These are phyloP conservation scores for Venturiaceae sp. DNA, from an alignment of 2,329 filamentous ascomycete species.

Conservation along the genomic window DNA sequence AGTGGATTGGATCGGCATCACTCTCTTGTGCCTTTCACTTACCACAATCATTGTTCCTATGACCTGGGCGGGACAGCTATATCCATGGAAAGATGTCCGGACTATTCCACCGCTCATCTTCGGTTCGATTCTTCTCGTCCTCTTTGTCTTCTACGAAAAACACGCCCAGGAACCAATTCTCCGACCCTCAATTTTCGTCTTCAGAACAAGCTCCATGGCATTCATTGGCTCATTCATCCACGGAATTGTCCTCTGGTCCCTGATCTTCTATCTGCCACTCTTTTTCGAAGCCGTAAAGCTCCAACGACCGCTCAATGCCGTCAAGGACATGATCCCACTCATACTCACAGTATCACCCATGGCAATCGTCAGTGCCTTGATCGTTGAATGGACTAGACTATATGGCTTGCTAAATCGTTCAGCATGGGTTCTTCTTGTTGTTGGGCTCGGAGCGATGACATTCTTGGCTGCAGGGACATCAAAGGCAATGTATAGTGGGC, in stretches of 20 bases:
- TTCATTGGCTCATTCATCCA: background rate
- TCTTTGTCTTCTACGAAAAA: background rate
- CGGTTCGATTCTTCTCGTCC: background rate
- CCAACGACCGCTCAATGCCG: background rate
- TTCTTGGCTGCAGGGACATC: background rate
- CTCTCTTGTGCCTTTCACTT: background rate
- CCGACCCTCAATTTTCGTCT: background rate
- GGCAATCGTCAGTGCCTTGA: background rate
- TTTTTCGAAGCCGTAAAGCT: constrained; percentile 1
- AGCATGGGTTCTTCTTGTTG: background rate
- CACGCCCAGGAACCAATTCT: background rate
- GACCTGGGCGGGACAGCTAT: background rate
- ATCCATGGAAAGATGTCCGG: background rate
- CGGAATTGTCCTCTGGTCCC: background rate
- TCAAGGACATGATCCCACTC: background rate
- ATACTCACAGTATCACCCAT: background rate
- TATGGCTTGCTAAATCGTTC: background rate
- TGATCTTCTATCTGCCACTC: constrained; percentile 1
- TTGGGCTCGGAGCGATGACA: background rate
- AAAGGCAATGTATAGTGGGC: background rate
- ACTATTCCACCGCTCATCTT: background rate
- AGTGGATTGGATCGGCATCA: background rate
- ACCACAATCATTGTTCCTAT: background rate
- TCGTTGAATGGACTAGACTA: background rate
- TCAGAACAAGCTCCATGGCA: background rate